A percentile compares a stretch with the other conserved stretches of the same genome.
Evolutionary conservation across 805 yeast species (phyloP).

Genomic region (Starmerella cellae): DNA sequence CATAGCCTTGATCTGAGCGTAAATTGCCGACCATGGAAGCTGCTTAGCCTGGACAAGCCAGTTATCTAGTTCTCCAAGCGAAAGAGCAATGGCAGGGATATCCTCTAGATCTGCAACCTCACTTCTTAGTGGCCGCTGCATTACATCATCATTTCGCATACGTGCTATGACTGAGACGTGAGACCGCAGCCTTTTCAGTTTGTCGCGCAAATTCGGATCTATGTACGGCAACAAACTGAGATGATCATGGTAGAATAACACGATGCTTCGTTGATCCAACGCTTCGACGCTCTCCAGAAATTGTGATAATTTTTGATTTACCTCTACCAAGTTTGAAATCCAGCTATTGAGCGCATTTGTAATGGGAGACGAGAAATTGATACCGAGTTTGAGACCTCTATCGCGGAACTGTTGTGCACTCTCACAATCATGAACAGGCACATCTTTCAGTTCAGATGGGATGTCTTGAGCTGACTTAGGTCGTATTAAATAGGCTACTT

Average conservation of each 20-base stretch:
- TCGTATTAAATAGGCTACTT: not conserved
- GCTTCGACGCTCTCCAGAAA: not conserved
- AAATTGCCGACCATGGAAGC: constrained; percentile 10
- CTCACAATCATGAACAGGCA: no score
- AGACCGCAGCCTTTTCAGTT: not conserved
- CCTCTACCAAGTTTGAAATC: not conserved
- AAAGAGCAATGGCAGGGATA: not conserved
- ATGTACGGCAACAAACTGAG: not conserved
- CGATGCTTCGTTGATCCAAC: not conserved
- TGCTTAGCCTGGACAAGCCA: constrained; percentile 11
- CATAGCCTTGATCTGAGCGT: constrained; percentile 5
- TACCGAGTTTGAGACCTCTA: not conserved
- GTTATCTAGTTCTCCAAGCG: constrained; percentile 2
- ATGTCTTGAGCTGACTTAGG: no score
- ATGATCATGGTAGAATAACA: no score
- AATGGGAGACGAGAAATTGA: not conserved
- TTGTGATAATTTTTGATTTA: not conserved
- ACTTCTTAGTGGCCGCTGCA: constrained; percentile 4
- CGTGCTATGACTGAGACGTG: constrained; percentile 2
- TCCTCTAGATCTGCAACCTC: not conserved
- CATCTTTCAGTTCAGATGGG: no score
- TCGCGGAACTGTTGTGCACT: not conserved
- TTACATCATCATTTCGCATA: constrained; percentile 1
- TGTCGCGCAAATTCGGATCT: not conserved
- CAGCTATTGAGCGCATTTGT: not conserved